Evolutionary conservation across 257 asterid genomes (phyloP).

Genomic region (Plantago elongata): DNA sequence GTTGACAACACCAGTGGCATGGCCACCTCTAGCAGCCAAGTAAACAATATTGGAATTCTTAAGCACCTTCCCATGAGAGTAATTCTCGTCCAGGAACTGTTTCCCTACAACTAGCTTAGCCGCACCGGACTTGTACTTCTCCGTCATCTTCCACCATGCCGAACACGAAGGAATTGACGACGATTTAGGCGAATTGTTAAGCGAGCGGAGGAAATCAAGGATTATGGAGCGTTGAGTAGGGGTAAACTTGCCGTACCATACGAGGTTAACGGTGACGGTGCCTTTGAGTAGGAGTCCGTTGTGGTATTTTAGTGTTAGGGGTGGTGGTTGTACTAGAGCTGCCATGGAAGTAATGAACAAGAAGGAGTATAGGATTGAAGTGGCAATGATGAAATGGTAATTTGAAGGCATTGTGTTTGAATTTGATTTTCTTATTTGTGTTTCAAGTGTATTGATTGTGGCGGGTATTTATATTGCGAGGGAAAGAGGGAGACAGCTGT

Average conservation of each 20-base stretch:
- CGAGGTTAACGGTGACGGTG: conserved; percentile 35
- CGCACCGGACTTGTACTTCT: conserved; percentile 45
- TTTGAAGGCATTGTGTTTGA: conserved; percentile 23
- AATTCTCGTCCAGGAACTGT: conserved; percentile 52
- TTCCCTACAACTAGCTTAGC: conserved; percentile 38
- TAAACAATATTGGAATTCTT: conserved; percentile 40
- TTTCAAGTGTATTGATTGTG: too few relatives aligned
- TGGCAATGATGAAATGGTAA: conserved; percentile 7
- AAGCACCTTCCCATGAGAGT: conserved; percentile 47
- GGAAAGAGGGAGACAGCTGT: too few relatives aligned
- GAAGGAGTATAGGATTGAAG: conserved; percentile 3
- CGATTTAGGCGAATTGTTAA: conserved; percentile 17
- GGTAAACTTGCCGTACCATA: conserved; percentile 50
- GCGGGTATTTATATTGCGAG: too few relatives aligned
- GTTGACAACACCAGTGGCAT: conserved; percentile 42
- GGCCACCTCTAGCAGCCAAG: conserved; percentile 61
- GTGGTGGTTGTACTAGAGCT: conserved; percentile 31
- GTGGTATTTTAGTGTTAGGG: conserved; percentile 42
- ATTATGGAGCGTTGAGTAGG: conserved; percentile 40
- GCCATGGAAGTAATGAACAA: conserved; percentile 19
- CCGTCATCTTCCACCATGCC: conserved; percentile 65
- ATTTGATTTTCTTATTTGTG: too few relatives aligned
- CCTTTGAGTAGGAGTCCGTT: conserved; percentile 45
- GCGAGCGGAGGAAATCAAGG: conserved; percentile 46
- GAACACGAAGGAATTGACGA: conserved; percentile 43